Base-by-base conservation (phyloP, 2,329 filamentous ascomycete genomes). In the Penicillium sp. region DNA sequence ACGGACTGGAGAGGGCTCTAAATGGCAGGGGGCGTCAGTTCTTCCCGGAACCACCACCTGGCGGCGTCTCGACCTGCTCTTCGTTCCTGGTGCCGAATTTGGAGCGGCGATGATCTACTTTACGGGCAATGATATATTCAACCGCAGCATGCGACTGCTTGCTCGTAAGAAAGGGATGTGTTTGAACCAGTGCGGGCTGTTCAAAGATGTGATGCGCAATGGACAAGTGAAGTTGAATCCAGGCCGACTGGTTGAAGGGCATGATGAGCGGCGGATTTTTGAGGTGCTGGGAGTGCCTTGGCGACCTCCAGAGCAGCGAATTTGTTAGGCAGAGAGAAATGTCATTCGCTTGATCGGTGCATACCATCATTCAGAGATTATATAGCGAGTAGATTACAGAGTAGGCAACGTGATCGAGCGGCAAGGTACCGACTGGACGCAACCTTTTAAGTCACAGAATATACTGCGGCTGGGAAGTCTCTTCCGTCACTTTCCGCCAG, bases 121-220 rank as follows among this genome's bases (percentile, higher is more conserved):
- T 71, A 97, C 94, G 0, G 94, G 94, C 0, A 95, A 97, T 67
- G 93, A 96, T 72, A 89, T 96, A 37, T 97, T 97, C 79, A 97
- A 97, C 74, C 83, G 93, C 15, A 96, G 91, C 70, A 85, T 97
- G 73, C 81, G 94, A 63, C 77, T 96, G 15, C 75, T 97, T 63
- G 92, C 92, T 14, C 86, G 87, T 41, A 92, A 87, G 76, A 95
- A 91, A 76, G 86, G 87, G 0, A 92, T 96, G 91, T 79, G 90
- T 53, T 73, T 98, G 56, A 97, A 96, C 67, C 93, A 97, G 76
- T 82, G 84, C 34, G 94, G 92, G 0, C 73, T 98, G 57, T 96
- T 88, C 68, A 84, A 81, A 67, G 84, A 91, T 73, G 87, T 91
- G 1, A 80, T 90, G 73, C 80, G 87, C 42, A 86, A 85, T 0